These are phyloP conservation scores for Naumovozyma dairenensis DNA, from an alignment of 805 yeast genomes.

Conservation along the genomic window DNA sequence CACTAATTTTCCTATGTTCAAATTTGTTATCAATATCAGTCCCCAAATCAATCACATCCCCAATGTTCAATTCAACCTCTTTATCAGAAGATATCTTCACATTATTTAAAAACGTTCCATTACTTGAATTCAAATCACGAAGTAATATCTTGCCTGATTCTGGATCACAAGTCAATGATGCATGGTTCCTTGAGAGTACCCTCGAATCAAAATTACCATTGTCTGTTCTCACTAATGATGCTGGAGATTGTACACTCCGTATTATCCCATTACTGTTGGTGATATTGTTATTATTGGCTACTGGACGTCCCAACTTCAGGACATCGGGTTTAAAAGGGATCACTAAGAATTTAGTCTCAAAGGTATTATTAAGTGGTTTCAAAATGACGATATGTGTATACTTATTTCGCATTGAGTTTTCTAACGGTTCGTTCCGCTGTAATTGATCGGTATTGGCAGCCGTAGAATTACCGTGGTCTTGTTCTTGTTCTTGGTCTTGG, in stretches of 20 bases:
- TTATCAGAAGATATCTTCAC: constrained; percentile 44
- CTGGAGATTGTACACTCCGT: constrained; percentile 14
- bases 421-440: neutral
- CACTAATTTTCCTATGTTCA: constrained; percentile 75
- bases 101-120: constrained; percentile 88
- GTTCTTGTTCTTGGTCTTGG: no score
- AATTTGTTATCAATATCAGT: constrained; percentile 67
- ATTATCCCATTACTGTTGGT: constrained; percentile 38
- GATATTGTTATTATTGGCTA: constrained; percentile 25
- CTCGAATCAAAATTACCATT: constrained; percentile 94
- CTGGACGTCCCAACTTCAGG: constrained; percentile 82
- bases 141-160: constrained; percentile 57
- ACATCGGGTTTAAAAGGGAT: constrained; percentile 79
- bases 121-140: constrained; percentile 80
- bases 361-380: constrained; percentile 69
- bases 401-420: constrained; percentile 15
- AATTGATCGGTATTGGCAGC: constrained; percentile 3
- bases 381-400: constrained; percentile 57
- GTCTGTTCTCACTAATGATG: constrained; percentile 42
- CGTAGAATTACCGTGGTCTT: neutral
- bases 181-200: constrained; percentile 88
- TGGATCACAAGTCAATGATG: constrained; percentile 71
- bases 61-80: constrained; percentile 61
- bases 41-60: constrained; percentile 87
- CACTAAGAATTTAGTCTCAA: constrained; percentile 65